phyloP scores from a whole-genome alignment of 495 filamentous ascomycete genomes.

The Podospora bellae-mahoneyi region DNA sequence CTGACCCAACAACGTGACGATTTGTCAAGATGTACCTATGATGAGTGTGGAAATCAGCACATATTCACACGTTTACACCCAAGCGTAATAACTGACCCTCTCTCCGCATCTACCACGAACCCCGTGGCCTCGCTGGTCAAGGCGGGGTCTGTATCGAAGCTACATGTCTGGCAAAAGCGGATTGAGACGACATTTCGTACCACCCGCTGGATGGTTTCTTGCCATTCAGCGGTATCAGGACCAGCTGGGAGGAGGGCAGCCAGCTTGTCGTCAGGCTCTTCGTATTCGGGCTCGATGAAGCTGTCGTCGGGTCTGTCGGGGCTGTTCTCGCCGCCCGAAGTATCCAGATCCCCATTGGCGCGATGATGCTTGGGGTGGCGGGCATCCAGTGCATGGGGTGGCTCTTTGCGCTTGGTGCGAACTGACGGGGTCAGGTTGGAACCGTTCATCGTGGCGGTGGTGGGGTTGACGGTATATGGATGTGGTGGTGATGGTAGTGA shows the following conservation, averaged over 20 bases:
- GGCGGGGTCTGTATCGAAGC: constrained; percentile 94
- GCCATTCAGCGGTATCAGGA: constrained; percentile 93
- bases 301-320: constrained; percentile 40
- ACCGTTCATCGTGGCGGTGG: constrained; percentile 40
- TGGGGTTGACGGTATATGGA: constrained; percentile 2
- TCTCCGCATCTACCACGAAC: constrained; percentile 95
- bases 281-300: constrained; percentile 32
- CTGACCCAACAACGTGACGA: constrained; percentile 92
- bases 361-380: constrained; percentile 51
- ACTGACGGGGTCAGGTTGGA: constrained; percentile 24
- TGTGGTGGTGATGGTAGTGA: background rate
- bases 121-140: constrained; percentile 93
- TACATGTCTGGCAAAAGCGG: constrained; percentile 97
- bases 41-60: background rate
- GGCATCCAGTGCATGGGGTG: constrained; percentile 36
- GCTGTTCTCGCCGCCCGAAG: constrained; percentile 48
- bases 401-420: constrained; percentile 52
- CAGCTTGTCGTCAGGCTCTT: constrained; percentile 37
- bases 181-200: constrained; percentile 94
- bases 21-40: constrained; percentile 71
- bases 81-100: constrained; percentile 55
- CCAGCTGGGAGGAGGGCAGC: constrained; percentile 45
- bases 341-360: constrained; percentile 38
- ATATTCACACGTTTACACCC: constrained; percentile 14
- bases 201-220: constrained; percentile 88